phyloP scores from a whole-genome alignment of 352 stramenopile species.

The Elongisporangium prolatum region DNA sequence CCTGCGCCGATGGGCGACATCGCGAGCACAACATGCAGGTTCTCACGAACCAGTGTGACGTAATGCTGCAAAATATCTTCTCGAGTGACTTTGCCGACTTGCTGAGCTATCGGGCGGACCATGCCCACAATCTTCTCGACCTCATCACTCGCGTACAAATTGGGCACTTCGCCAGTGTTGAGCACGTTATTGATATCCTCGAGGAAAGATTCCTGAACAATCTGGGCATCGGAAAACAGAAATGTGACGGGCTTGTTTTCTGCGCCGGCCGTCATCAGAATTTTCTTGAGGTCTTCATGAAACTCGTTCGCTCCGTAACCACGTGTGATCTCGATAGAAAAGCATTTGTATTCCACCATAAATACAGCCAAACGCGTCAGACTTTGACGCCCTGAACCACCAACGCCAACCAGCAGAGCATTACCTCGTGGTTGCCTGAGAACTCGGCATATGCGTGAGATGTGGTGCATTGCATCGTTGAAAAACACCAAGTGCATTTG shows the following conservation, averaged over 20 bases:
- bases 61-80: slow-evolving; percentile 87
- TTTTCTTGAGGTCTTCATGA: slow-evolving; percentile 90
- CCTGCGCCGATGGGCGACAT: slow-evolving; percentile 90
- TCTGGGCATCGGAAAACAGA: slow-evolving; percentile 92
- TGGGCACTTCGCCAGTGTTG: slow-evolving; percentile 92
- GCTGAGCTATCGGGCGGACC: slow-evolving; percentile 74
- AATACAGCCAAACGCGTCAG: slow-evolving; percentile 89
- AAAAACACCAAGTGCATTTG: slow-evolving; percentile 96
- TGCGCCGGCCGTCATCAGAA: slow-evolving; percentile 85
- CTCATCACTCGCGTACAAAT: slow-evolving; percentile 90
- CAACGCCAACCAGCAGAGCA: slow-evolving; percentile 89
- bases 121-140: slow-evolving; percentile 87
- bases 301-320: slow-evolving; percentile 89
- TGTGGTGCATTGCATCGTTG: slow-evolving; percentile 92
- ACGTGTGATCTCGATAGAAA: slow-evolving; percentile 92
- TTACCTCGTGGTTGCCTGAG: slow-evolving; percentile 90
- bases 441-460: slow-evolving; percentile 91
- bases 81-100: slow-evolving; percentile 75
- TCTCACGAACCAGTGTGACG: slow-evolving; percentile 89
- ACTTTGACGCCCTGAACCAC: slow-evolving; percentile 87
- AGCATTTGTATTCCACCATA: slow-evolving; percentile 90
- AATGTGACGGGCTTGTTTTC: slow-evolving; percentile 90
- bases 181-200: slow-evolving; percentile 95
- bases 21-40: slow-evolving; percentile 92
- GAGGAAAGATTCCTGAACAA: slow-evolving; percentile 91